phyloP scores from a whole-genome alignment of 257 asterid genomes.

The Solanum stenotomum region DNA sequence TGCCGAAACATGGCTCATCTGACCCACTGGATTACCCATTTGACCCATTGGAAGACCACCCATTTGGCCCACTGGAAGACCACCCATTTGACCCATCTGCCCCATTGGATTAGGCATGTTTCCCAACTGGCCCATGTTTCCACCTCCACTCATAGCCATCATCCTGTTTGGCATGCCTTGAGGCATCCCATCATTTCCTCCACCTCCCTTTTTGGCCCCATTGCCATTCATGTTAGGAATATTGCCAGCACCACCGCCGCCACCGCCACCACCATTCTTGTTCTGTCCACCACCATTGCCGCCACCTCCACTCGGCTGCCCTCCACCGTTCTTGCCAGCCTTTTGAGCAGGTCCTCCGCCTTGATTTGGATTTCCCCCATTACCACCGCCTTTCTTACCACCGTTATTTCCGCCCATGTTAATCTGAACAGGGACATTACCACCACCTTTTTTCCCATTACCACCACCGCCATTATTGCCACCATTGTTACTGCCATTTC shows the following conservation, averaged over 20 bases:
- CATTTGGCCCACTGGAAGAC: slow-evolving; percentile 20
- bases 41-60: slow-evolving; percentile 15
- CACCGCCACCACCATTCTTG: slow-evolving; percentile 15
- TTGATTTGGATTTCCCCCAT: slow-evolving; percentile 35
- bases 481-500: slow-evolving; percentile 2
- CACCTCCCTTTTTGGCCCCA: slow-evolving; percentile 62
- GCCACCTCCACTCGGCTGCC: slow-evolving; percentile 25
- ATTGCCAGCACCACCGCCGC: slow-evolving; percentile 17
- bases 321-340: slow-evolving; percentile 53
- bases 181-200: slow-evolving; percentile 54
- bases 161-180: slow-evolving; percentile 76
- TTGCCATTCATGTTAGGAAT: slow-evolving; percentile 24
- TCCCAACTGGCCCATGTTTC: slow-evolving; percentile 40
- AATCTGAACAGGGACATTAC: slow-evolving; percentile 38
- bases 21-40: slow-evolving; percentile 29
- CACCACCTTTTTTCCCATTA: slow-evolving; percentile 28
- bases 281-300: slow-evolving; percentile 13
- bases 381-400: slow-evolving; percentile 36
- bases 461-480: slow-evolving; percentile 9
- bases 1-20: slow-evolving; percentile 59
- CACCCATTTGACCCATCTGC: slow-evolving; percentile 27
- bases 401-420: slow-evolving; percentile 35
- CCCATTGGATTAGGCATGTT: slow-evolving; percentile 27
- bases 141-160: slow-evolving; percentile 63
- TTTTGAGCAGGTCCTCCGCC: slow-evolving; percentile 47